Percentiles rank a stretch among this genome's conserved stretches.
phyloP scores from a whole-genome alignment of 2,329 filamentous ascomycete genomes.

The Colletotrichum cereale region DNA sequence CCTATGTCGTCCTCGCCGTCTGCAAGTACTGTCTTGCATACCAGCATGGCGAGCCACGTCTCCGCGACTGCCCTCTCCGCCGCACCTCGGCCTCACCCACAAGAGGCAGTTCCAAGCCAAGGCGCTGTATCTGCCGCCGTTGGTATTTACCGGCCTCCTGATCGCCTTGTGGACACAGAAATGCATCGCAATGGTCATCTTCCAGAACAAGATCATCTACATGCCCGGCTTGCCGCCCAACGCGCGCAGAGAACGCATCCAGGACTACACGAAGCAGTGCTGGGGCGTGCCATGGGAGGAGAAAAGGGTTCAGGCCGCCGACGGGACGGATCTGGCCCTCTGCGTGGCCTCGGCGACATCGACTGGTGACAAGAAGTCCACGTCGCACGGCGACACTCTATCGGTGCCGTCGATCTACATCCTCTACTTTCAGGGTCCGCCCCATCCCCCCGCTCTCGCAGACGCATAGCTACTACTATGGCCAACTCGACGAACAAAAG shows the following conservation, averaged over 20 bases:
- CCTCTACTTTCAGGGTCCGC: slow-evolving; percentile 67
- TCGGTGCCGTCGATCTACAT: slow-evolving; percentile 61
- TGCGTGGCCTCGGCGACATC: slow-evolving; percentile 62
- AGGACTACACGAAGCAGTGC: slow-evolving; percentile 71
- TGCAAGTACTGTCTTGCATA: slow-evolving; percentile 13
- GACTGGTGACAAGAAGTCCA: slow-evolving; percentile 34
- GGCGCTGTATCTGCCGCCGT: slow-evolving; percentile 71
- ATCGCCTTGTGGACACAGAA: slow-evolving; percentile 74
- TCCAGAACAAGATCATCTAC: slow-evolving; percentile 87
- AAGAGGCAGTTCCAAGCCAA: slow-evolving; percentile 51
- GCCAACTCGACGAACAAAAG: slow-evolving; percentile 32
- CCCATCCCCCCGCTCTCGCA: slow-evolving; percentile 16
- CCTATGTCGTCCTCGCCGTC: slow-evolving; percentile 20
- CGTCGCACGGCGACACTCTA: slow-evolving; percentile 23
- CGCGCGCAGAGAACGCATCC: slow-evolving; percentile 74
- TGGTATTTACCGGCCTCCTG: slow-evolving; percentile 75
- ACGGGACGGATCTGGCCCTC: slow-evolving; percentile 75
- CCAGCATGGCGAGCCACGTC: slow-evolving; percentile 37
- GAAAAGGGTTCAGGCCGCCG: slow-evolving; percentile 68
- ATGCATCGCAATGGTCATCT: slow-evolving; percentile 79
- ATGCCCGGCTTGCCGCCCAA: slow-evolving; percentile 82
- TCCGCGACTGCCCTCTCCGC: slow-evolving; percentile 36
- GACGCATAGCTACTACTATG: background rate
- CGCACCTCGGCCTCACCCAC: slow-evolving; percentile 39
- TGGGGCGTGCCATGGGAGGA: slow-evolving; percentile 76